Evolutionary conservation across 2,329 filamentous ascomycete genomes (phyloP).

Genomic region (Furcasterigmium sp.): DNA sequence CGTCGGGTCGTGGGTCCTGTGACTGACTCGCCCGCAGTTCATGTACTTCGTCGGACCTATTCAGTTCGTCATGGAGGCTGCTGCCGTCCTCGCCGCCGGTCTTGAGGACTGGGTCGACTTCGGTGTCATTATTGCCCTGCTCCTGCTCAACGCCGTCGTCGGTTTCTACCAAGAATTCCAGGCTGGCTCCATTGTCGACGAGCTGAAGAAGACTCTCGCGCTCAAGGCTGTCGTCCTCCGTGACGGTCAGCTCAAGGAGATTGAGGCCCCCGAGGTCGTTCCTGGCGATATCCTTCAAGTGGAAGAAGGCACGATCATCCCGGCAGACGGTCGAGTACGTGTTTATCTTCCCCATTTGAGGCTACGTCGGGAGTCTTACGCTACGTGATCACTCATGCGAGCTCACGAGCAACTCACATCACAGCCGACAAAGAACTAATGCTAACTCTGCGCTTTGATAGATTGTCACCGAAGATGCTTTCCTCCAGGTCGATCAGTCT

Average conservation of each 20-base stretch:
- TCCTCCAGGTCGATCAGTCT: conserved; percentile 88
- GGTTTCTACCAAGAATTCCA: conserved; percentile 89
- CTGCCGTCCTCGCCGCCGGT: conserved; percentile 76
- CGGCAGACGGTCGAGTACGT: conserved; percentile 84
- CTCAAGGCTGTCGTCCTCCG: conserved; percentile 84
- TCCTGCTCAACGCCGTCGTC: conserved; percentile 78
- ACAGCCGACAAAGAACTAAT: too few species aligned
- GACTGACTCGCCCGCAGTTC: conserved; percentile 18
- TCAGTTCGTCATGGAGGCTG: conserved; percentile 90
- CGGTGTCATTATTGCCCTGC: conserved; percentile 79
- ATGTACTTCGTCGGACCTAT: conserved; percentile 84
- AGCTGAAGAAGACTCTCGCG: conserved; percentile 84
- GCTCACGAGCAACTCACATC: too few species aligned
- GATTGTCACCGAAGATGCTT: conserved; percentile 79
- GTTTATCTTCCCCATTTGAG: too few species aligned
- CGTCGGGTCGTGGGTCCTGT: background rate
- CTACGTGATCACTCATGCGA: too few species aligned
- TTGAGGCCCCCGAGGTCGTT: conserved; percentile 79
- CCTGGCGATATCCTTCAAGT: conserved; percentile 87
- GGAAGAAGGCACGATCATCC: conserved; percentile 88
- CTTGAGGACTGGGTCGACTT: conserved; percentile 90
- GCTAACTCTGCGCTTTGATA: too few species aligned
- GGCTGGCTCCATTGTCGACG: conserved; percentile 84
- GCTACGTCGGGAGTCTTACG: too few species aligned
- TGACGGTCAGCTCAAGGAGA: conserved; percentile 70